Evolutionary conservation across 495 filamentous ascomycete genomes (phyloP), one percentile per base, ranked within the genome.

Genomic region (Xylaria grammica): DNA sequence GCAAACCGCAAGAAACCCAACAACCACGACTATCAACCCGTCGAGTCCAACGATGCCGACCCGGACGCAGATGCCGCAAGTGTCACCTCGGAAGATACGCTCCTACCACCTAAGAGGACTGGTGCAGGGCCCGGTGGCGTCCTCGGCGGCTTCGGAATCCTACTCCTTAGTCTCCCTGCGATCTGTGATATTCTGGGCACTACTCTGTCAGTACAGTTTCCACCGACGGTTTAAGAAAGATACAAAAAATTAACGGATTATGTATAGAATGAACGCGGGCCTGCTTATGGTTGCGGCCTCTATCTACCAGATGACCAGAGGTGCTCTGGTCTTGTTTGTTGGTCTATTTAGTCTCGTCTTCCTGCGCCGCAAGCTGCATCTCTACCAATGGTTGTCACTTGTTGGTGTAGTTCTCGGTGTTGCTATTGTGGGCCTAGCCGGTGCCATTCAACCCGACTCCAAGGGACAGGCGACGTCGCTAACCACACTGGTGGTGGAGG

Each of bases 241-340:
- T n/a, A n/a, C n/a, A n/a, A n/a, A n/a, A n/a, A n/a, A n/a, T n/a
- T n/a, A n/a, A n/a, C n/a, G n/a, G n/a, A n/a, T n/a, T n/a, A n/a
- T n/a, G n/a, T n/a, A n/a, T n/a, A n/a, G n/a, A n/a, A 97, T 99
- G 91, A 99, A 98, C 75, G 90, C 93, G 5, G 95, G 95, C 13
- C 80, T 99, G 62, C 84, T 97, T 50, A 96, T 97, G 69, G 93
- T 97, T 10, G 95, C 91, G 1, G 92, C 95, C 0, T 93, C 89
- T 65, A 96, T 99, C 69, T 99, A 97, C 81, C 95, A 99, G 75
- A 99, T 99, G 95, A 98, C 94, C 9, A 85, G 95, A 29, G 95
- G 95, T 17, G 94, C 95, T 0, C 81, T 99, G 27, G 94, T 98
- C 17, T 82, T 99, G 4, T 99, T 98, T 63, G 95, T 99, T 11